These are phyloP conservation scores for Globisporangium polare DNA, from an alignment of 352 stramenopile species.

Conservation along the genomic window DNA sequence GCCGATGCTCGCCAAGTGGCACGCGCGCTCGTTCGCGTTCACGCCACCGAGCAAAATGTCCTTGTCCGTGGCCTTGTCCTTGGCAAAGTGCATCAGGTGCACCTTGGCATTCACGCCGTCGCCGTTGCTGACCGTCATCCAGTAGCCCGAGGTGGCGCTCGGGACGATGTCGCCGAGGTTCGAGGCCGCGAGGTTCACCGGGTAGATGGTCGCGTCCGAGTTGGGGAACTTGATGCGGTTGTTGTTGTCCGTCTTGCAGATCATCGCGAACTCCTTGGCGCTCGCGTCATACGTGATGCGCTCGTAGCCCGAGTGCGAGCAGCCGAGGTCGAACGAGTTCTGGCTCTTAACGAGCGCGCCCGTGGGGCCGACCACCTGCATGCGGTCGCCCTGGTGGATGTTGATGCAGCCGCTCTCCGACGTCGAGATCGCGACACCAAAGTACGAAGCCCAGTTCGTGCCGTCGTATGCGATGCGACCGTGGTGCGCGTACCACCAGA, in stretches of 20 bases:
- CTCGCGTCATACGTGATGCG: conserved; percentile 52
- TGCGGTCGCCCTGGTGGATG: conserved; percentile 65
- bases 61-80: conserved; percentile 36
- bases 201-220: conserved; percentile 50
- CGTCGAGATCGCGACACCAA: conserved; percentile 49
- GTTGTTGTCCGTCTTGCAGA: conserved; percentile 69
- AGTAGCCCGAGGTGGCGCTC: conserved; percentile 42
- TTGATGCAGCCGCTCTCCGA: conserved; percentile 59
- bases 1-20: conserved; percentile 39
- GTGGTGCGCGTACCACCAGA: conserved; percentile 71
- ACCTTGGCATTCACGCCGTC: conserved; percentile 42
- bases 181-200: conserved; percentile 37
- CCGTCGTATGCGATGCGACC: conserved; percentile 53
- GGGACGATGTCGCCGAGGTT: conserved; percentile 55
- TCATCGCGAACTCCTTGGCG: conserved; percentile 37
- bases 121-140: conserved; percentile 57
- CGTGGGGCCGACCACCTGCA: conserved; percentile 51
- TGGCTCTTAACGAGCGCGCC: conserved; percentile 31
- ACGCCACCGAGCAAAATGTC: conserved; percentile 52
- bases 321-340: conserved; percentile 55
- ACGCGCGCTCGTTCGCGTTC: conserved; percentile 46
- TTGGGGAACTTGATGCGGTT: conserved; percentile 70
- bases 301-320: conserved; percentile 59
- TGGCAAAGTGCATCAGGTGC: conserved; percentile 54
- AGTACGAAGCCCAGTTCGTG: conserved; percentile 63